phyloP scores from a whole-genome alignment of 495 filamentous ascomycete species.

The Cenococcum geophilum region DNA sequence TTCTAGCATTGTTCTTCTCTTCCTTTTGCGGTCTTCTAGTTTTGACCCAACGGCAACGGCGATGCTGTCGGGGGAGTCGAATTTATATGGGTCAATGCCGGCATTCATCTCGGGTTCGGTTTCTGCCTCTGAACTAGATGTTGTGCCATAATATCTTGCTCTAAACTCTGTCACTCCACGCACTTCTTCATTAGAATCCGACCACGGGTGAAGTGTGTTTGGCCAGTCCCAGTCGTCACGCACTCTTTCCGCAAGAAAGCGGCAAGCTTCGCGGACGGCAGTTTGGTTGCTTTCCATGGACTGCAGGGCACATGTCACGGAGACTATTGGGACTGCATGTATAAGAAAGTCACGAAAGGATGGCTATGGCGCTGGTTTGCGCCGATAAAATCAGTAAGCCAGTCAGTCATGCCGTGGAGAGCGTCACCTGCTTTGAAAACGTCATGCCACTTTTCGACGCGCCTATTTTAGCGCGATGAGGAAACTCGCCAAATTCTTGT shows the following conservation, averaged over 20 bases:
- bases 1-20: conserved; percentile 53
- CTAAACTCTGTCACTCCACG: conserved; percentile 36
- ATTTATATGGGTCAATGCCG: conserved; percentile 49
- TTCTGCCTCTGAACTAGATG: conserved; percentile 16
- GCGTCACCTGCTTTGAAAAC: neutral
- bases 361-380: too few relatives aligned
- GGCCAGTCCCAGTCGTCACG: conserved; percentile 52
- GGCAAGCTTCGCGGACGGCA: conserved; percentile 33
- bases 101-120: neutral
- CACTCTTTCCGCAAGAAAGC: conserved; percentile 47
- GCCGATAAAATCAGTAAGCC: too few relatives aligned
- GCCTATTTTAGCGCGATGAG: too few relatives aligned
- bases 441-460: neutral
- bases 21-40: conserved; percentile 49
- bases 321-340: too few relatives aligned
- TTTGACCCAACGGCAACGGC: conserved; percentile 37
- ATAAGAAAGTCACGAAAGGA: too few relatives aligned
- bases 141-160: conserved; percentile 39
- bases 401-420: too few relatives aligned
- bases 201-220: conserved; percentile 38
- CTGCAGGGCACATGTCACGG: neutral
- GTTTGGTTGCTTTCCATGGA: conserved; percentile 22
- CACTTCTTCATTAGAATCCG: conserved; percentile 33
- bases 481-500: too few relatives aligned
- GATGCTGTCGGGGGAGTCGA: conserved; percentile 58